Evolutionary conservation across 257 asterid species (phyloP).

Genomic region (Anisodus tanguticus): DNA sequence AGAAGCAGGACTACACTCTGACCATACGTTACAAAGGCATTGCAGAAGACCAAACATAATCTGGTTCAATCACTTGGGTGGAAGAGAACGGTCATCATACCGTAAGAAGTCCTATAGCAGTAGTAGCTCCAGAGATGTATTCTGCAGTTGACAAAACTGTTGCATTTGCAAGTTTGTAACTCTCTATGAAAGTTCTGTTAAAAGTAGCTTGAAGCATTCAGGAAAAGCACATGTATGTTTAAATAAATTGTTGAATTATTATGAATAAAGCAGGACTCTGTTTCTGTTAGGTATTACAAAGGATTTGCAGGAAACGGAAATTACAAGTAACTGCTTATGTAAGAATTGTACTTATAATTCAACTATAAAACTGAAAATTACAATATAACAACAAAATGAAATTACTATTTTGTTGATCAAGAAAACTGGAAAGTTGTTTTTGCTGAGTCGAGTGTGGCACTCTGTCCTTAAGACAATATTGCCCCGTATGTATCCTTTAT

Average conservation of each 20-base stretch:
- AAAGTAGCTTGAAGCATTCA: background rate
- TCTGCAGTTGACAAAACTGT: background rate
- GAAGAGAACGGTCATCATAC: background rate
- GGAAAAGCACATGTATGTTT: background rate
- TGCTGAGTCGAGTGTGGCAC: too few species aligned
- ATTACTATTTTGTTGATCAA: too few species aligned
- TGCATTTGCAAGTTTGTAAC: background rate
- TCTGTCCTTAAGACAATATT: too few species aligned
- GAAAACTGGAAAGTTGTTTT: too few species aligned
- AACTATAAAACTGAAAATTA: too few species aligned
- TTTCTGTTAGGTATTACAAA: too few species aligned
- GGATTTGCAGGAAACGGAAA: too few species aligned
- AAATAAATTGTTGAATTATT: background rate
- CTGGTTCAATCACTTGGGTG: slow-evolving; percentile 23
- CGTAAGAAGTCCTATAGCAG: slow-evolving; percentile 15
- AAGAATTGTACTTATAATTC: too few species aligned
- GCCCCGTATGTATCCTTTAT: too few species aligned
- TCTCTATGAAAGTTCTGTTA: background rate
- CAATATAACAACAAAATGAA: too few species aligned
- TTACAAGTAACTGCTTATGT: too few species aligned
- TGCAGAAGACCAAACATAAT: background rate
- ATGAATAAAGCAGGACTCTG: background rate
- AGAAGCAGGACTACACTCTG: slow-evolving; percentile 28
- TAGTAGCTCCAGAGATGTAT: background rate
- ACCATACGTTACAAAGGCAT: background rate